Conservation (phyloP, 2,329 filamentous ascomycete genomes). For the Mariannaea elegans region DNA sequence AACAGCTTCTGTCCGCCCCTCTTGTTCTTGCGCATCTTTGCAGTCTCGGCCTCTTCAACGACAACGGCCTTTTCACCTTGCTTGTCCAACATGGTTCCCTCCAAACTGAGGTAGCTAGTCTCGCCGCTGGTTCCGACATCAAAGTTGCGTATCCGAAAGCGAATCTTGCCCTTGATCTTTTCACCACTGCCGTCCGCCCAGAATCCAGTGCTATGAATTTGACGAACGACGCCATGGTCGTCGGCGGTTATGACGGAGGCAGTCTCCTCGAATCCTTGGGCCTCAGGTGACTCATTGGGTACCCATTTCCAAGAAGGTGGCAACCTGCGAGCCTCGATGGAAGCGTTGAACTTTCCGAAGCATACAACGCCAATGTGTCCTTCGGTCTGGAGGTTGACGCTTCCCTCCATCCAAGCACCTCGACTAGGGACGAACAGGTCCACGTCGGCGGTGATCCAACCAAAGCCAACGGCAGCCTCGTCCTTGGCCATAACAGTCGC, state of each 20-base stretch:
- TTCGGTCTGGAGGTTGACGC: constrained; percentile 85
- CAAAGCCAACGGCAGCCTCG: constrained; percentile 87
- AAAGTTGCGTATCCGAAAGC: constrained; percentile 85
- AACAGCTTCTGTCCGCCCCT: constrained; percentile 42
- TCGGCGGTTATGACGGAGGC: constrained; percentile 52
- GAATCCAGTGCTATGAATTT: constrained; percentile 69
- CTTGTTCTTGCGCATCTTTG: constrained; percentile 47
- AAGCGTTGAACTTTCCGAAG: constrained; percentile 92
- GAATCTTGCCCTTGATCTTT: constrained; percentile 74
- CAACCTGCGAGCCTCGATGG: constrained; percentile 79
- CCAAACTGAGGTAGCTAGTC: constrained; percentile 83
- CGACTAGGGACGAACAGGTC: constrained; percentile 81
- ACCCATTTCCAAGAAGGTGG: constrained; percentile 85
- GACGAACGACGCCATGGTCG: constrained; percentile 62
- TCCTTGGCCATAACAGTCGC: constrained; percentile 65
- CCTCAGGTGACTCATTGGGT: constrained; percentile 58
- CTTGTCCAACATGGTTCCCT: constrained; percentile 83
- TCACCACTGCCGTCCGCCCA: constrained; percentile 79
- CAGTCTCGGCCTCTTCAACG: constrained; percentile 54
- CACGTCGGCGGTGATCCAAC: constrained; percentile 89
- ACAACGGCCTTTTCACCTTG: constrained; percentile 70
- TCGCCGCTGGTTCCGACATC: constrained; percentile 80
- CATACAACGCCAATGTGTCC: constrained; percentile 90
- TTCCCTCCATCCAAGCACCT: constrained; percentile 80
- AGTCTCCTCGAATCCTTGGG: constrained; percentile 52